These are phyloP conservation scores for Hypomontagnella monticulosa DNA, from an alignment of 495 filamentous ascomycete genomes.

Conservation along the genomic window DNA sequence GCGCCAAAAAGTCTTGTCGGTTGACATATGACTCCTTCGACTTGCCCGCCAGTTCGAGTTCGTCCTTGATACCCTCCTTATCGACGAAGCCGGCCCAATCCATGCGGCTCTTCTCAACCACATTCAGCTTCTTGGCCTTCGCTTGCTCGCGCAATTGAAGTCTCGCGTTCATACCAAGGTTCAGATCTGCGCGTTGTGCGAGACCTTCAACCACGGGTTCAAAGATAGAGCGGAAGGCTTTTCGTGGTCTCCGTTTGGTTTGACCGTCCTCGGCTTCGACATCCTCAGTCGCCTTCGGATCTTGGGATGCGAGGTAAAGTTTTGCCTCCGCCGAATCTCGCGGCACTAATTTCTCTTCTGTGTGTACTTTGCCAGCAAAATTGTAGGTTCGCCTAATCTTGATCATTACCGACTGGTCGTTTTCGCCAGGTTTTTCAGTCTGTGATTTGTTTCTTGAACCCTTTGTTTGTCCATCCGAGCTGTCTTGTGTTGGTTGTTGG, in stretches of 20 bases:
- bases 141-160: constrained; percentile 56
- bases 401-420: constrained; percentile 62
- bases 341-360: constrained; percentile 81
- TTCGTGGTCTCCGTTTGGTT: constrained; percentile 69
- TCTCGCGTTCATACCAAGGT: constrained; percentile 56
- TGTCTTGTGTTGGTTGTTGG: constrained; percentile 17
- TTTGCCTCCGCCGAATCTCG: constrained; percentile 83
- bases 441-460: constrained; percentile 32
- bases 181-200: constrained; percentile 58
- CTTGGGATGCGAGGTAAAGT: constrained; percentile 71
- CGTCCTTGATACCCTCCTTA: constrained; percentile 88
- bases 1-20: constrained; percentile 87
- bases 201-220: constrained; percentile 71
- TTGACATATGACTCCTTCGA: constrained; percentile 83
- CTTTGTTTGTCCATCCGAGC: constrained; percentile 7
- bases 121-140: constrained; percentile 87
- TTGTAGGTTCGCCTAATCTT: constrained; percentile 89
- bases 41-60: constrained; percentile 84
- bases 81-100: constrained; percentile 97
- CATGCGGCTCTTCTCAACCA: constrained; percentile 91
- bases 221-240: constrained; percentile 79
- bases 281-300: constrained; percentile 45
- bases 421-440: constrained; percentile 33
- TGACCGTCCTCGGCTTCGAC: constrained; percentile 44
- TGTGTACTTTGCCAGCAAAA: constrained; percentile 88